Percentiles rank a stretch among this genome's conserved stretches.
These are phyloP conservation scores for Aureobasidium mangrovei DNA, from an alignment of 2,329 filamentous ascomycete genomes.

Conservation along the genomic window DNA sequence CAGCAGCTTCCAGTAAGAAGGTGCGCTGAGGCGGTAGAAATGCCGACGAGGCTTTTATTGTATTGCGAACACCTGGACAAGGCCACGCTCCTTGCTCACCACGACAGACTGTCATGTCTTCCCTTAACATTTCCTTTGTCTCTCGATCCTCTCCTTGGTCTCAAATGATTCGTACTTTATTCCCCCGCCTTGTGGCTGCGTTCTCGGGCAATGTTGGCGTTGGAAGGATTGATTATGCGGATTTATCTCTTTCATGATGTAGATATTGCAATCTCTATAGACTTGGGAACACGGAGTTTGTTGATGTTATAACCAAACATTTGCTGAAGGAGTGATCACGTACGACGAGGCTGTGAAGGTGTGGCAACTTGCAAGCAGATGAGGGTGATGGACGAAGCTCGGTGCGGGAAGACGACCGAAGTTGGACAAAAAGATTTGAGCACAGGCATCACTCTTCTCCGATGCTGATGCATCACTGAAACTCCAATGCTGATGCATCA, in stretches of 20 bases:
- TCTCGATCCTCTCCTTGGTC: constrained; percentile 8
- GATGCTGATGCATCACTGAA: too few species aligned
- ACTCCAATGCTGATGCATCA: too few species aligned
- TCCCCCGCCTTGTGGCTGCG: constrained; percentile 12
- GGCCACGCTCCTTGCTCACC: background rate
- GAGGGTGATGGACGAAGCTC: background rate
- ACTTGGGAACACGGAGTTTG: background rate
- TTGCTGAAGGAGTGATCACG: too few species aligned
- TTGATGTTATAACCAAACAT: too few species aligned
- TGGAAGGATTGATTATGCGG: background rate
- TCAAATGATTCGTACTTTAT: constrained; percentile 9
- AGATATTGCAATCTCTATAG: constrained; percentile 12
- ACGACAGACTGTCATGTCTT: background rate
- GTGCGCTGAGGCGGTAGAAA: background rate
- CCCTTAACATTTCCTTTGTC: constrained; percentile 1
- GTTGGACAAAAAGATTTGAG: too few species aligned
- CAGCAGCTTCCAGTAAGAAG: constrained; percentile 13
- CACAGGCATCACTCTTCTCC: too few species aligned
- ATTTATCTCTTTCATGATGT: constrained; percentile 5
- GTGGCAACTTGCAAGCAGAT: too few species aligned
- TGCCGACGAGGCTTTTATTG: background rate
- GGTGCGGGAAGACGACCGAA: too few species aligned
- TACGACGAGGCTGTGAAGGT: background rate
- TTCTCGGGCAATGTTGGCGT: constrained; percentile 12
- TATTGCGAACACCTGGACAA: background rate